Percentiles rank a stretch among this genome's conserved stretches.
phyloP scores from a whole-genome alignment of 371 early-diverging fungal species.

The Mucor ambiguus region DNA sequence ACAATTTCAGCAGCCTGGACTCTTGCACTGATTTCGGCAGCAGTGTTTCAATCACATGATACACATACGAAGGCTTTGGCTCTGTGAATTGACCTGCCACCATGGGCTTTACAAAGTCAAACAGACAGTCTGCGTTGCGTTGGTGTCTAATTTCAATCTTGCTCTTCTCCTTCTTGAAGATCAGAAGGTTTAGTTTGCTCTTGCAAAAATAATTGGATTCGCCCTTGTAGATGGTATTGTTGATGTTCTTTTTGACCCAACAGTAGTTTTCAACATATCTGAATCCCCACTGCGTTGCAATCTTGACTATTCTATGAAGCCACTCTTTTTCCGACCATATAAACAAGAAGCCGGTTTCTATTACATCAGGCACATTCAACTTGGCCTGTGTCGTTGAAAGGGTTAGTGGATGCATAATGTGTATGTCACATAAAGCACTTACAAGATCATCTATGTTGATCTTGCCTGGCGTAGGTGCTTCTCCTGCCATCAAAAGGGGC shows the following conservation, averaged over 20 bases:
- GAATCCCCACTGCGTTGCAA: constrained; percentile 83
- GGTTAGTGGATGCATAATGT: not conserved
- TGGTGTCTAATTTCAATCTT: constrained; percentile 87
- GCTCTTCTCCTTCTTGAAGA: constrained; percentile 82
- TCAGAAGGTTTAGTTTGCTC: constrained; percentile 83
- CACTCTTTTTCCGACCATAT: constrained; percentile 92
- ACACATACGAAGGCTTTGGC: constrained; percentile 81
- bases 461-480: constrained; percentile 67
- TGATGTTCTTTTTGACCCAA: constrained; percentile 85
- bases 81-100: constrained; percentile 61
- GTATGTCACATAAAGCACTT: constrained; percentile 5
- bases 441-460: constrained; percentile 71
- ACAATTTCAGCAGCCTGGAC: constrained; percentile 73
- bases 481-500: constrained; percentile 75
- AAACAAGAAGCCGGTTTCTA: constrained; percentile 84
- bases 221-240: constrained; percentile 77
- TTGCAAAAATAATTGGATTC: constrained; percentile 75
- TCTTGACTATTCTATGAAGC: constrained; percentile 73
- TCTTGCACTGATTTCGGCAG: constrained; percentile 80
- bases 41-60: constrained; percentile 87
- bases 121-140: constrained; percentile 90
- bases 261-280: constrained; percentile 95
- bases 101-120: constrained; percentile 86
- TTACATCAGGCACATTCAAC: constrained; percentile 62
- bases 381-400: constrained; percentile 30